Conservation (phyloP, 441 rosid genomes). For the Viola pubescens region DNA sequence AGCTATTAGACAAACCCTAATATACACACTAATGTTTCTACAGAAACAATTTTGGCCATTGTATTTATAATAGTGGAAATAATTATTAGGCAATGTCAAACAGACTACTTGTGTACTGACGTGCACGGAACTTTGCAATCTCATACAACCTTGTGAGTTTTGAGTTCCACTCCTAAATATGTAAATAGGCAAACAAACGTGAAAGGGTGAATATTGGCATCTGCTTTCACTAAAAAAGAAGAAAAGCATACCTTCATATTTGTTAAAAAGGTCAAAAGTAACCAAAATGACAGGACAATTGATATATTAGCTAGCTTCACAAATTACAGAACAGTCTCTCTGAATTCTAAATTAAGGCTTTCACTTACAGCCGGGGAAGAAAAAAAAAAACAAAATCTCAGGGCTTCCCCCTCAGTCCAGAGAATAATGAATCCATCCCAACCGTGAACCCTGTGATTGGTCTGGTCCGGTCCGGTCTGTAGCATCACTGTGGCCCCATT, state of each 20-base stretch:
- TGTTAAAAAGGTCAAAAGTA: neutral
- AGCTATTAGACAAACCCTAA: too few relatives aligned
- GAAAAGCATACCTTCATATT: neutral
- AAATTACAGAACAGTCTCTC: conserved; percentile 34
- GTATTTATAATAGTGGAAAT: too few relatives aligned
- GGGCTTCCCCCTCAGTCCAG: conserved; percentile 24
- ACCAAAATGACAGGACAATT: conserved; percentile 4
- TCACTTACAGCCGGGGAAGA: conserved; percentile 40
- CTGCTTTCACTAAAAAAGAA: neutral
- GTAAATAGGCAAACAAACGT: too few relatives aligned
- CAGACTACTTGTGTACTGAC: too few relatives aligned
- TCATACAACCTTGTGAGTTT: too few relatives aligned
- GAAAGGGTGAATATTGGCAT: too few relatives aligned
- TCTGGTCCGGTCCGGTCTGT: conserved; percentile 12
- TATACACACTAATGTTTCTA: too few relatives aligned
- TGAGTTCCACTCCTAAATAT: too few relatives aligned
- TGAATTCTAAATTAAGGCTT: conserved; percentile 33
- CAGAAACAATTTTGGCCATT: too few relatives aligned
- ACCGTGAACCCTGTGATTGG: conserved; percentile 22
- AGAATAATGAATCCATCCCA: conserved; percentile 22
- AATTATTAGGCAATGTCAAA: too few relatives aligned
- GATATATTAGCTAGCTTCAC: conserved; percentile 29
- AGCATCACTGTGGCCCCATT: conserved; percentile 5
- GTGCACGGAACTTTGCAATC: too few relatives aligned
- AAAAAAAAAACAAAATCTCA: conserved; percentile 16